Percentiles rank a stretch among this genome's conserved stretches.
phyloP scores from a whole-genome alignment of 1,139 yeast species.

The Pichia sp. region DNA sequence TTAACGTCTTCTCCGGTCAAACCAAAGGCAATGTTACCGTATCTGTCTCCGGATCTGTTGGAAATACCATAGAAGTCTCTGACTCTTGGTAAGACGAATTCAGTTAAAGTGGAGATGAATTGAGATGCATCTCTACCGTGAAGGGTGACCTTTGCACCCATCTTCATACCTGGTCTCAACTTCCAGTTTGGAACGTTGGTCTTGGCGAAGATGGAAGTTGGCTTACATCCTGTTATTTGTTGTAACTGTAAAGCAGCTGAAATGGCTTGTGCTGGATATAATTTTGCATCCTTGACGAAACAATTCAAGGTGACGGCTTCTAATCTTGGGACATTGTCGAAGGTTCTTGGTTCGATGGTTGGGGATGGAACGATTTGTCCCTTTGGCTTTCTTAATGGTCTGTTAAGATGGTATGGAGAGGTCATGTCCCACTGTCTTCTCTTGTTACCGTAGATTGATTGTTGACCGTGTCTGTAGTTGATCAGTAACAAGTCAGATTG shows the following conservation, averaged over 20 bases:
- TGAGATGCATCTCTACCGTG: conserved; percentile 84
- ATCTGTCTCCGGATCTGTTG: conserved; percentile 74
- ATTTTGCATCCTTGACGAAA: conserved; percentile 73
- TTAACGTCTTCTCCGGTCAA: conserved; percentile 73
- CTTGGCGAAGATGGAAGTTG: conserved; percentile 69
- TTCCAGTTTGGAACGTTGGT: conserved; percentile 87
- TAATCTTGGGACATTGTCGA: conserved; percentile 70
- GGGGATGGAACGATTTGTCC: conserved; percentile 71
- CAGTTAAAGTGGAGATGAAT: conserved; percentile 82
- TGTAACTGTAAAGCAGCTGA: conserved; percentile 81
- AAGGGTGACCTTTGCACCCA: conserved; percentile 86
- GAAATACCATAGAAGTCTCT: conserved; percentile 84
- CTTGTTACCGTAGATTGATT: conserved; percentile 60
- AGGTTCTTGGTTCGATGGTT: conserved; percentile 63
- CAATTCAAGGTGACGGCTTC: conserved; percentile 69
- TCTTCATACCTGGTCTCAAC: conserved; percentile 81
- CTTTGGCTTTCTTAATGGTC: conserved; percentile 64
- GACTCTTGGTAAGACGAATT: conserved; percentile 89
- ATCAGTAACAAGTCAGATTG: conserved; percentile 77
- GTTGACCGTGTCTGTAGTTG: conserved; percentile 66
- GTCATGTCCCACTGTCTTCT: conserved; percentile 84
- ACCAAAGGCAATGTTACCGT: conserved; percentile 88
- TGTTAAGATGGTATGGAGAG: conserved; percentile 87
- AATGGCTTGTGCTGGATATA: conserved; percentile 70
- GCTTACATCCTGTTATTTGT: conserved; percentile 90